Evolutionary conservation across 108 stramenopile genomes (phyloP).

Genomic region (Fistulifera pelliculosa): DNA sequence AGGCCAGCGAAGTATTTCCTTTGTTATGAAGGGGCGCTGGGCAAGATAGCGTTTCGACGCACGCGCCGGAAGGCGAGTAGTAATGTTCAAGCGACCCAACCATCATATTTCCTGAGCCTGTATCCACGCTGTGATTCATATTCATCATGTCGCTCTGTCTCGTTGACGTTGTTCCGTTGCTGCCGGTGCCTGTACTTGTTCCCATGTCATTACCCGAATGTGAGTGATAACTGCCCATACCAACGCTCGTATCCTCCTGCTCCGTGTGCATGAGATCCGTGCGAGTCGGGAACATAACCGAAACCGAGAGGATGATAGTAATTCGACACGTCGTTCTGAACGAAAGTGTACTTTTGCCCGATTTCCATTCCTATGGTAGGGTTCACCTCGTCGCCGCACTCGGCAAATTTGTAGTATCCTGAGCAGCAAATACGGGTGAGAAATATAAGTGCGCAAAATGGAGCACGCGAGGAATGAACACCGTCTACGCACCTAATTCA

Average conservation of each 20-base stretch:
- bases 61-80: slow-evolving; percentile 13
- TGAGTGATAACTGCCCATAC: too few species aligned
- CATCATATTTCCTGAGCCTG: neutral
- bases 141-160: too few species aligned
- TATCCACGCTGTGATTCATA: too few species aligned
- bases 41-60: slow-evolving; percentile 28
- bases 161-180: slow-evolving; percentile 21
- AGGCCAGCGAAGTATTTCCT: slow-evolving; percentile 30
- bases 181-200: too few species aligned
- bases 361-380: slow-evolving; percentile 72
- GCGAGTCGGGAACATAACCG: slow-evolving; percentile 67
- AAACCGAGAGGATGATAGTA: slow-evolving; percentile 78
- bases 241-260: too few species aligned
- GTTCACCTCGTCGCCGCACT: slow-evolving; percentile 58
- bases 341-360: slow-evolving; percentile 67
- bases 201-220: too few species aligned
- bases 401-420: slow-evolving; percentile 77
- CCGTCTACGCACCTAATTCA: slow-evolving; percentile 16
- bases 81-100: neutral
- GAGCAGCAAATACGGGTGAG: neutral
- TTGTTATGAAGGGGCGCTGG: slow-evolving; percentile 74
- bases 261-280: slow-evolving; percentile 61
- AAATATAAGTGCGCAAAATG: neutral
- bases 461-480: neutral
- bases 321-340: slow-evolving; percentile 32